Base-by-base conservation (phyloP, 2,329 filamentous ascomycete genomes). In the Ophiostoma angusticollis region DNA sequence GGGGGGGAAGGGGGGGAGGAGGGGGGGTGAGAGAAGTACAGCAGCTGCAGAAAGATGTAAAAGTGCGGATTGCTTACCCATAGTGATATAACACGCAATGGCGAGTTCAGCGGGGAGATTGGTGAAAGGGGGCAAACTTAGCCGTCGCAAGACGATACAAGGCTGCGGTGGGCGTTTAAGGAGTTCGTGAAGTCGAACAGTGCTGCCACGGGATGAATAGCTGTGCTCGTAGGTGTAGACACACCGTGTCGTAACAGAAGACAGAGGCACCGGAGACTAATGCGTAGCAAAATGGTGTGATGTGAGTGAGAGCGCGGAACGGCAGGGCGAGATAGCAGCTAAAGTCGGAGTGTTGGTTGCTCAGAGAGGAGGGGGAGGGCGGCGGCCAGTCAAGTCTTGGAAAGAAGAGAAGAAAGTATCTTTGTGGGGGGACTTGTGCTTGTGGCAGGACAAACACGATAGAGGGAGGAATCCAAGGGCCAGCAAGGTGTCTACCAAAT, bases 51-150 rank as follows among this genome's bases (percentile, higher is more conserved):
- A 11, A 29, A 21, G 13, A 23, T 21, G 14, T 16, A 17, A 17
- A 18, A 23, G 33, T 18, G 23, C 21, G 18, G 24, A 29, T 5
- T 13, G 43, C 43, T 42, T 40, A 45, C 43, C 43, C 43, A 45
- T 45, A 27, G 17, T 37, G 38, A 45, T 36, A 43, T 22, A 31
- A 33, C n/a, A n/a, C n/a, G n/a, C n/a, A n/a, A n/a, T n/a, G 27
- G 23, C 21, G 29, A 35, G 30, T 30, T 28, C 27, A 31, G 40
- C 27, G 40, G 36, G 32, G 23, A 29, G 23, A 31, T 35, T 22
- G 40, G 36, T 28, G 23, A 29, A 16, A 27, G 14, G 38, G 38
- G 32, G 31, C 18, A 39, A 27, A 21, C 38, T 31, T 40, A 21
- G 38, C 38, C 38, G 38, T 40, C n/a, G 9, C 24, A 18, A 14